A percentile compares a stretch with the other conserved stretches of the same genome.
These are phyloP conservation scores for Inga laurina DNA, from an alignment of 306 rosid genomes.

Conservation along the genomic window DNA sequence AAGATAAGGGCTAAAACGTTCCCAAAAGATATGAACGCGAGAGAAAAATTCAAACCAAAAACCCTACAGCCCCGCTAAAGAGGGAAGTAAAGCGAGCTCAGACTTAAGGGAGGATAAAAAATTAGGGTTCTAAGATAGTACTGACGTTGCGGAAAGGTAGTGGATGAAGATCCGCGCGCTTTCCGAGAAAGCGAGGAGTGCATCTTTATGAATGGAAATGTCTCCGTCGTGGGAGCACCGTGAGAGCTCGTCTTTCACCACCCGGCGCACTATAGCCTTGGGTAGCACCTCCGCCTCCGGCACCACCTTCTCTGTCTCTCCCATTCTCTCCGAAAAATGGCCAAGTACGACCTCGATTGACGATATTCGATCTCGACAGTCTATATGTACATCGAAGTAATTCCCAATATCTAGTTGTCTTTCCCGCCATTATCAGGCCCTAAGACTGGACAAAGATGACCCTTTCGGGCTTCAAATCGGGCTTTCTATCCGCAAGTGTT, in stretches of 20 bases:
- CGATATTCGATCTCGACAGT: slow-evolving; percentile 10
- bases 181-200: slow-evolving; percentile 83
- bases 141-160: slow-evolving; percentile 89
- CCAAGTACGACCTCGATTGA: background rate
- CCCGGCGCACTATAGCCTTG: slow-evolving; percentile 81
- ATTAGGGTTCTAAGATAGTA: background rate
- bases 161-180: slow-evolving; percentile 92
- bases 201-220: slow-evolving; percentile 65
- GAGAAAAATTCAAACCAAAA: background rate
- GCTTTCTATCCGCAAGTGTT: background rate
- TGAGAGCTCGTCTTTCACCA: slow-evolving; percentile 85
- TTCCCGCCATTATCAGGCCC: slow-evolving; percentile 37
- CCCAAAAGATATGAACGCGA: background rate
- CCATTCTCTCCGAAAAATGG: slow-evolving; percentile 2
- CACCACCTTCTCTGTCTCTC: slow-evolving; percentile 48
- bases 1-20: background rate
- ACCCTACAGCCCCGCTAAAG: background rate
- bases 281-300: slow-evolving; percentile 77
- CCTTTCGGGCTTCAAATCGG: background rate
- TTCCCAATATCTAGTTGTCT: background rate
- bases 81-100: background rate
- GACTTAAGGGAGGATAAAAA: background rate
- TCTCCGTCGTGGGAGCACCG: slow-evolving; percentile 70
- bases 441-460: background rate
- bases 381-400: background rate